Conservation (phyloP, 305 asterid genomes). For the Fraxinus sp. region DNA sequence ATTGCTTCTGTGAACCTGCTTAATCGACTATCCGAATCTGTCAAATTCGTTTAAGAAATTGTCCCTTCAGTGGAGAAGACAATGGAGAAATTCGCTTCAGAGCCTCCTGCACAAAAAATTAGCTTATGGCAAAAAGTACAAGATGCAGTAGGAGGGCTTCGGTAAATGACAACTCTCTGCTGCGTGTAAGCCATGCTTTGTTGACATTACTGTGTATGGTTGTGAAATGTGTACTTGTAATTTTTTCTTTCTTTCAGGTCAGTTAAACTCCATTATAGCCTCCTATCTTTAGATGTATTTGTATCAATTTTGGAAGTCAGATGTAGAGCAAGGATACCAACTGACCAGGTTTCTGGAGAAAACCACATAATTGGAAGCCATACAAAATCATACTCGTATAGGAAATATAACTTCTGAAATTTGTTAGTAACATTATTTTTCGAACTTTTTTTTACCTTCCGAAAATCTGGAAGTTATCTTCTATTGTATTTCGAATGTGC, state of each 20-base stretch:
- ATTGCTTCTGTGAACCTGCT: slow-evolving; percentile 85
- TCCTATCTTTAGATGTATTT: background rate
- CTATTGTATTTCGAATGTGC: background rate
- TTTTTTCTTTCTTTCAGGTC: slow-evolving; percentile 29
- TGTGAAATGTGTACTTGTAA: background rate
- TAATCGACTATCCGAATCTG: slow-evolving; percentile 76
- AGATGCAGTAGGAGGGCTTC: slow-evolving; percentile 32
- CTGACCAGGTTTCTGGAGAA: slow-evolving; percentile 9
- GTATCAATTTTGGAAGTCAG: slow-evolving; percentile 26
- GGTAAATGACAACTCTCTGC: slow-evolving; percentile 37
- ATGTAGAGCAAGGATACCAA: slow-evolving; percentile 22
- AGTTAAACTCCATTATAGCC: slow-evolving; percentile 26
- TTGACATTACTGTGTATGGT: background rate
- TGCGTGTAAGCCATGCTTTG: background rate
- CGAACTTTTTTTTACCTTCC: background rate
- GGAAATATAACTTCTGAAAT: background rate
- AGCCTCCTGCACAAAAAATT: slow-evolving; percentile 32
- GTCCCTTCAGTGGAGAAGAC: slow-evolving; percentile 56
- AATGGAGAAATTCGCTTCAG: slow-evolving; percentile 43
- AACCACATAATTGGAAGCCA: slow-evolving; percentile 2
- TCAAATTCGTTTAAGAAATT: slow-evolving; percentile 58
- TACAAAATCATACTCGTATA: background rate
- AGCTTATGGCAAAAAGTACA: slow-evolving; percentile 42
- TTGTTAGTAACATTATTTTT: background rate
- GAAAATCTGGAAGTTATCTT: background rate